phyloP scores from a whole-genome alignment of 768 basidiomycete genomes.

The Boletus pseudopeckii region DNA sequence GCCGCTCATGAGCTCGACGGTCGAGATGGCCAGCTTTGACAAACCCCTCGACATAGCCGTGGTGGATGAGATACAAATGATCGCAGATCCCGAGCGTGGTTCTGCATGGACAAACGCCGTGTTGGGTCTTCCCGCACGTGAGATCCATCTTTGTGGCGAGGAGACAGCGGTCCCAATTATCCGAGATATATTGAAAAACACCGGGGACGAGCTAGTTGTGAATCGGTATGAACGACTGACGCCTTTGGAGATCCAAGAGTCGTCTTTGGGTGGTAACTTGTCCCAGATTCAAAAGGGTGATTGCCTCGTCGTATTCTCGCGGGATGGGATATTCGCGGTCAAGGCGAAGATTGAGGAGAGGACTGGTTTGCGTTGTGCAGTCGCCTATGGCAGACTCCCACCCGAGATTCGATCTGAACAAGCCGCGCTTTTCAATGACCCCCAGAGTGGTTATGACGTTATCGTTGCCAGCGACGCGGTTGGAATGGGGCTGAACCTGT shows the following conservation, averaged over 20 bases:
- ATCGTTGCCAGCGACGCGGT: conserved; percentile 93
- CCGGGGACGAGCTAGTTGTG: conserved; percentile 80
- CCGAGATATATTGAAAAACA: conserved; percentile 58
- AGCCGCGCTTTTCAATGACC: conserved; percentile 88
- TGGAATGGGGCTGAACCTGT: conserved; percentile 98
- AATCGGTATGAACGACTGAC: conserved; percentile 86
- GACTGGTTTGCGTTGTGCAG: conserved; percentile 80
- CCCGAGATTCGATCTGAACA: conserved; percentile 92
- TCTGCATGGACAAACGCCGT: conserved; percentile 81
- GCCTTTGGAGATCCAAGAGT: conserved; percentile 68
- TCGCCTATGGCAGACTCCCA: conserved; percentile 89
- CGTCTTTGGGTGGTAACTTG: conserved; percentile 61
- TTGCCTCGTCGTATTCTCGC: conserved; percentile 84
- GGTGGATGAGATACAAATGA: conserved; percentile 97
- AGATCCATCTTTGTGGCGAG: conserved; percentile 95
- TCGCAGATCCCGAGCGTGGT: conserved; percentile 76
- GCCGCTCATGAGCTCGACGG: conserved; percentile 74
- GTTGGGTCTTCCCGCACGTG: conserved; percentile 68
- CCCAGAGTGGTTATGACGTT: conserved; percentile 78
- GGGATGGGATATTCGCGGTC: conserved; percentile 69
- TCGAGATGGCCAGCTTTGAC: conserved; percentile 76
- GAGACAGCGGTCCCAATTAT: conserved; percentile 87
- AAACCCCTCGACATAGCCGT: conserved; percentile 73
- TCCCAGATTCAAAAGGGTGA: conserved; percentile 72
- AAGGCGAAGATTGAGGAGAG: conserved; percentile 67